These are phyloP conservation scores for Sporisorium iseilematis-ciliati DNA, from an alignment of 1,284 basidiomycete genomes.

Conservation along the genomic window DNA sequence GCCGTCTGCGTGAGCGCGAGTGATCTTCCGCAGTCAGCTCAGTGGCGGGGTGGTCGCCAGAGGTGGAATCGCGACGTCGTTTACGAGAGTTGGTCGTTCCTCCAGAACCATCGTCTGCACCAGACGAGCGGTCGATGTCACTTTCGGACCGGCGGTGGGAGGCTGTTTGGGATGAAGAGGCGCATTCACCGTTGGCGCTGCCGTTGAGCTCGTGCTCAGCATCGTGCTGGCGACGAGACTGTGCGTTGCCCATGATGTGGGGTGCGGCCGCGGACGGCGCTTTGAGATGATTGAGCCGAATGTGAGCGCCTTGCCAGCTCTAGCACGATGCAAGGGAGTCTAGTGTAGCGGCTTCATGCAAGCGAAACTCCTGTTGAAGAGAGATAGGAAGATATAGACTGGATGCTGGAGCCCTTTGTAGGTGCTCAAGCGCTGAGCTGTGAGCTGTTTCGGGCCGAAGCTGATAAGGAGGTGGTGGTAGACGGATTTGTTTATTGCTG, in stretches of 20 bases:
- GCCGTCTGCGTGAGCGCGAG: conserved; percentile 20
- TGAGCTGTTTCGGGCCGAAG: neutral
- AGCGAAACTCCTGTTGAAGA: neutral
- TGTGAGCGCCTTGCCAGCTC: neutral
- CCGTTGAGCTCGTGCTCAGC: conserved; percentile 5
- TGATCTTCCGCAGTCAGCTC: neutral
- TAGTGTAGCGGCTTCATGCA: conserved; percentile 9
- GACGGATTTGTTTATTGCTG: neutral
- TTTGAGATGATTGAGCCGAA: neutral
- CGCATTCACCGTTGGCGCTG: neutral
- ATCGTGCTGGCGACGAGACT: conserved; percentile 29
- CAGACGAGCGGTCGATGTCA: neutral
- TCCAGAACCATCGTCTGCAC: neutral
- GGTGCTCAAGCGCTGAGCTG: neutral
- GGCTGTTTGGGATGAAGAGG: conserved; percentile 5
- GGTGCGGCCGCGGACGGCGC: neutral
- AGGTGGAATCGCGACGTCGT: conserved; percentile 19
- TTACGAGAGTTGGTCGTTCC: conserved; percentile 5
- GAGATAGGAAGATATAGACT: neutral
- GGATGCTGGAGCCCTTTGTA: neutral
- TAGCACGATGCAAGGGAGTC: neutral
- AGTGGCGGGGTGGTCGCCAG: conserved; percentile 1
- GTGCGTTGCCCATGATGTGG: conserved; percentile 33
- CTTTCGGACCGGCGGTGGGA: neutral
- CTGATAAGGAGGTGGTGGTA: neutral